Percentiles rank a stretch among this genome's conserved stretches.
Conservation (phyloP, 2,329 filamentous ascomycete species). For the Phialophora verrucosa region DNA sequence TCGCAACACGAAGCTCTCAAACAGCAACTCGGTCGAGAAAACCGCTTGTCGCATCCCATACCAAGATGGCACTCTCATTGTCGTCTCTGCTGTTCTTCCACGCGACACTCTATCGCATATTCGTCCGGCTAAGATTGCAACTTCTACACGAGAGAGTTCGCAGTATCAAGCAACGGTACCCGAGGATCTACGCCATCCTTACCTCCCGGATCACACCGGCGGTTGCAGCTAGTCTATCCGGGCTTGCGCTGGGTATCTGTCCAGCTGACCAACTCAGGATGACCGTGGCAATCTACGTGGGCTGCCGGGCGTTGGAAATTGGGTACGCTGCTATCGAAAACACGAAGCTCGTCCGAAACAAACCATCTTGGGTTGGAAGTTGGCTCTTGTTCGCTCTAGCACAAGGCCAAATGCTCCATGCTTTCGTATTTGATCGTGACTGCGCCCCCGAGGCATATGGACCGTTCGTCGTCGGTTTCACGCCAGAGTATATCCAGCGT, state of each 20-base stretch:
- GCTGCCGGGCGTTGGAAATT: conserved; percentile 84
- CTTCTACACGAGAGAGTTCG: conserved; percentile 79
- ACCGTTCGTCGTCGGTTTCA: conserved; percentile 71
- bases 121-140: conserved; percentile 76
- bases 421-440: conserved; percentile 77
- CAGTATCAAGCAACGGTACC: conserved; percentile 83
- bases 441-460: conserved; percentile 70
- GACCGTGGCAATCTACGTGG: conserved; percentile 79
- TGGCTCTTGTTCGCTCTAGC: conserved; percentile 80
- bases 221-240: conserved; percentile 86
- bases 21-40: conserved; percentile 47
- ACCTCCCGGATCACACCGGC: conserved; percentile 86
- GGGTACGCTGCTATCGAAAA: conserved; percentile 82
- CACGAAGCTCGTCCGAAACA: conserved; percentile 67
- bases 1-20: conserved; percentile 21
- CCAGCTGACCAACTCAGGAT: conserved; percentile 73
- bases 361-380: conserved; percentile 84
- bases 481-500: conserved; percentile 77
- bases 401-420: conserved; percentile 76
- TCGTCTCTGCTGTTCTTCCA: conserved; percentile 88
- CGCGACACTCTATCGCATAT: conserved; percentile 87
- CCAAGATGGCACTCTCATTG: conserved; percentile 79
- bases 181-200: conserved; percentile 72
- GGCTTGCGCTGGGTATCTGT: conserved; percentile 79
- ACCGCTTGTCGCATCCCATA: conserved; percentile 62